Percentiles rank a stretch among this genome's conserved stretches.
phyloP scores from a whole-genome alignment of 306 rosid species.

The Hylodesmum podocarpum region DNA sequence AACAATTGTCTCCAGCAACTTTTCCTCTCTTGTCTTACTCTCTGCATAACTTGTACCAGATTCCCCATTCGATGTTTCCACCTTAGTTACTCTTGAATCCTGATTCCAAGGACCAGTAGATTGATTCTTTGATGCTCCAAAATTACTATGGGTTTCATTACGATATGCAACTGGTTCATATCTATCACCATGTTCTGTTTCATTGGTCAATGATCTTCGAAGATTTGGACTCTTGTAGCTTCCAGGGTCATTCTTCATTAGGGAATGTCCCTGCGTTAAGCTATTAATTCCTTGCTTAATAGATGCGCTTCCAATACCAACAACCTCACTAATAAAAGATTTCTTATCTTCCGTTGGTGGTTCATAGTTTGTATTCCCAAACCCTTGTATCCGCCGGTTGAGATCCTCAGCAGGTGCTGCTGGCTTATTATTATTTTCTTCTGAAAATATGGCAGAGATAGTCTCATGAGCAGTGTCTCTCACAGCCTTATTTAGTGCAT shows the following conservation, averaged over 20 bases:
- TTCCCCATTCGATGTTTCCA: conserved; percentile 58
- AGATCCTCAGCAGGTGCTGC: conserved; percentile 77
- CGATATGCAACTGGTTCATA: conserved; percentile 73
- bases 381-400: conserved; percentile 89
- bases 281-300: conserved; percentile 88
- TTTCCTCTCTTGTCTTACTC: conserved; percentile 80
- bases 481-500: conserved; percentile 92
- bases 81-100: conserved; percentile 58
- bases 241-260: conserved; percentile 76
- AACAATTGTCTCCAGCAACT: conserved; percentile 92
- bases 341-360: conserved; percentile 64
- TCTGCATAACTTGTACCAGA: conserved; percentile 56
- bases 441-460: conserved; percentile 80
- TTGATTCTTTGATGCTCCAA: conserved; percentile 57
- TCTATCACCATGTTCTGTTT: conserved; percentile 58
- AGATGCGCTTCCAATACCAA: conserved; percentile 94
- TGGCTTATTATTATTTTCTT: conserved; percentile 75
- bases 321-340: conserved; percentile 95
- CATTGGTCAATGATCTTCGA: conserved; percentile 82
- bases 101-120: conserved; percentile 69
- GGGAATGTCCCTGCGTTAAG: conserved; percentile 76
- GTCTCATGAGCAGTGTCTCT: conserved; percentile 89
- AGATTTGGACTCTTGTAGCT: conserved; percentile 86
- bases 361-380: conserved; percentile 83
- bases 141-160: conserved; percentile 58